Conservation (phyloP, 805 yeast species). For the Yamadazyma olivae region DNA sequence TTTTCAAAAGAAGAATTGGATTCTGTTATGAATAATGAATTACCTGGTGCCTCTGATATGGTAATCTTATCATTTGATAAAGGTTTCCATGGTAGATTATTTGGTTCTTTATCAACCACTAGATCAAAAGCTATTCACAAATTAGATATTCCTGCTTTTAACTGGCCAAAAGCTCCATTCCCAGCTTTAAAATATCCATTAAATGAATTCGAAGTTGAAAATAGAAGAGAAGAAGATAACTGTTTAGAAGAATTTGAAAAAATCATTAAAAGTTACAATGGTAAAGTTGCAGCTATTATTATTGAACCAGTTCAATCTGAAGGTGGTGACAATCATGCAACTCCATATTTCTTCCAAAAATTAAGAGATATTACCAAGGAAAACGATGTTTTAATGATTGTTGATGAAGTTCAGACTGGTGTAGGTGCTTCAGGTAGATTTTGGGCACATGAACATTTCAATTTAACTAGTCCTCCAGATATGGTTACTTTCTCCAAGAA, state of each 20-base stretch:
- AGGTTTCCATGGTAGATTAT: conserved; percentile 57
- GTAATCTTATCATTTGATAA: conserved; percentile 52
- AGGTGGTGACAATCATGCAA: conserved; percentile 76
- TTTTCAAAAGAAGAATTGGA: conserved; percentile 45
- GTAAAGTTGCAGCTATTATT: conserved; percentile 49
- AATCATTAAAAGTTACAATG: conserved; percentile 35
- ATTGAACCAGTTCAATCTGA: conserved; percentile 68
- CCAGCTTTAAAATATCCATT: conserved; percentile 42
- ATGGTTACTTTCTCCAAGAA: conserved; percentile 70
- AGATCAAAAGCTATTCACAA: conserved; percentile 57
- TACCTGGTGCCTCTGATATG: conserved; percentile 53
- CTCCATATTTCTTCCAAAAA: conserved; percentile 58
- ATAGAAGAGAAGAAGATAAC: conserved; percentile 45
- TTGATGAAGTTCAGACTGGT: conserved; percentile 75
- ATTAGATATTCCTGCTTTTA: conserved; percentile 57
- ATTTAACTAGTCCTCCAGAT: conserved; percentile 60
- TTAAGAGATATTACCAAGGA: conserved; percentile 58
- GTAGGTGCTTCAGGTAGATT: conserved; percentile 70
- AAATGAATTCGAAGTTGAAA: conserved; percentile 33
- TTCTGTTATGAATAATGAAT: conserved; percentile 48
- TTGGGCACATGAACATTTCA: conserved; percentile 74
- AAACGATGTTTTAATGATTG: conserved; percentile 56
- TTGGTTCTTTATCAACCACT: conserved; percentile 55
- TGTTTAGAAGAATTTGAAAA: conserved; percentile 45
- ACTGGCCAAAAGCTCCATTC: conserved; percentile 55